Base-by-base conservation (phyloP, 2,329 filamentous ascomycete species). In the Davidsoniella eucalypti region DNA sequence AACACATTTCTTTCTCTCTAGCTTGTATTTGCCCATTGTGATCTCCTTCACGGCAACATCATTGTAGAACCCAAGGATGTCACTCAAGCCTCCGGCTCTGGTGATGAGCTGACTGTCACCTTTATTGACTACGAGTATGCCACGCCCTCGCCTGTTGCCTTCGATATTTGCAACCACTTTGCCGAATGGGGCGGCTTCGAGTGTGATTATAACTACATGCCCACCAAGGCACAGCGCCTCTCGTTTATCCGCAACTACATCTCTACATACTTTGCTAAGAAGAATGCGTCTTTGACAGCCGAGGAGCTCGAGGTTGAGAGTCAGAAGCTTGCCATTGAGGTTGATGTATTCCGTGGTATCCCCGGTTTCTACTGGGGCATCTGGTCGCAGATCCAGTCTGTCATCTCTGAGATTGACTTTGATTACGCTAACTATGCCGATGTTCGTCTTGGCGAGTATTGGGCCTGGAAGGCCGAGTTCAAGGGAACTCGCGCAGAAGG, bases 51-150 rank as follows among this genome's bases (percentile, higher is more conserved):
- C 63, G 92, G 88, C 57, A 98, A 98, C 63, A 85, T 98, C 56
- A 96, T 98, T 60, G 78, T 95, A 56, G 72, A 86, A 51, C 81
- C 78, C 8, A 44, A 36, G 48, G 56, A 51, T 18, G 40, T 55
- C 12, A 55, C 51, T 6, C 54, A 53, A 7, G 55, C 54, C 25
- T 56, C 55, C 26, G 54, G 54, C 45, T 56, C 63, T 26, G 58
- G 58, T 42, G 57, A 65, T 26, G 58, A 63, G 12, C 60, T 66
- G 26, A 63, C 67, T 2, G 82, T 90, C 50, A 77, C 76, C 61
- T 96, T 98, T 66, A 98, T 98, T 63, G 92, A 98, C 67, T 98
- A 96, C 69, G 92, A 98, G 65, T 98, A 98, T 65, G 87, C 88
- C 12, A 92, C 87, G 4, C 88, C 92, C 2, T 90, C 88, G 1